phyloP scores from a whole-genome alignment of 441 rosid species.

The Kokia cookei region DNA sequence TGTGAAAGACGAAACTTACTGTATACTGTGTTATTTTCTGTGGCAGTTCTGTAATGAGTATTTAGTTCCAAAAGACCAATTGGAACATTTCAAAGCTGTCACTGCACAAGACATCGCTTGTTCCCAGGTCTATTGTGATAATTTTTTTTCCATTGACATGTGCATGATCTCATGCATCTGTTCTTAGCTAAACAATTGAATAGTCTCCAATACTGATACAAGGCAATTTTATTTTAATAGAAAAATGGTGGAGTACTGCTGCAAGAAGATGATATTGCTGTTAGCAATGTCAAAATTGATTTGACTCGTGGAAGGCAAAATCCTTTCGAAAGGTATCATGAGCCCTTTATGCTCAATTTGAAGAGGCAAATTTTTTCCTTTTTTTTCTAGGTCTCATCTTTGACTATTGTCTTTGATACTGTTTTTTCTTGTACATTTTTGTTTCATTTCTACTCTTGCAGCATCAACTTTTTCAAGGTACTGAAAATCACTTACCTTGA shows the following conservation, averaged over 20 bases:
- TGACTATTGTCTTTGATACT: slow-evolving; percentile 6
- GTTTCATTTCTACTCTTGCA: slow-evolving; percentile 28
- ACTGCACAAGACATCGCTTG: slow-evolving; percentile 85
- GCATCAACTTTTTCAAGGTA: slow-evolving; percentile 95
- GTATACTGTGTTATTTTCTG: not conserved
- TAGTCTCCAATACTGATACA: not conserved
- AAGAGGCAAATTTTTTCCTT: not conserved
- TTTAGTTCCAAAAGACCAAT: slow-evolving; percentile 78
- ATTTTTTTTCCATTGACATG: not conserved
- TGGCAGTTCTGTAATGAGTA: slow-evolving; percentile 94
- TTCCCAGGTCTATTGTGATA: slow-evolving; percentile 55
- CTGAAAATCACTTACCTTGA: not conserved
- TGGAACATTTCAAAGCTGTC: slow-evolving; percentile 77
- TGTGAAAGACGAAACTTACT: slow-evolving; percentile 1
- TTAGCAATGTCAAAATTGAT: slow-evolving; percentile 83
- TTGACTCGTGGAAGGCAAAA: slow-evolving; percentile 80
- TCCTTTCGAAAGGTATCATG: slow-evolving; percentile 75
- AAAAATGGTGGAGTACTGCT: slow-evolving; percentile 51
- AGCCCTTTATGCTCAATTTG: slow-evolving; percentile 1
- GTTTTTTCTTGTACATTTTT: not conserved
- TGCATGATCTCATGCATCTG: not conserved
- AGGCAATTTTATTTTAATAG: slow-evolving; percentile 28
- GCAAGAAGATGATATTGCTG: slow-evolving; percentile 73
- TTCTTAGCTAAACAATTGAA: not conserved
- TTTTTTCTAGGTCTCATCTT: not conserved